Conservation (phyloP, 106 monocot species). For the Allium cepa region DNA sequence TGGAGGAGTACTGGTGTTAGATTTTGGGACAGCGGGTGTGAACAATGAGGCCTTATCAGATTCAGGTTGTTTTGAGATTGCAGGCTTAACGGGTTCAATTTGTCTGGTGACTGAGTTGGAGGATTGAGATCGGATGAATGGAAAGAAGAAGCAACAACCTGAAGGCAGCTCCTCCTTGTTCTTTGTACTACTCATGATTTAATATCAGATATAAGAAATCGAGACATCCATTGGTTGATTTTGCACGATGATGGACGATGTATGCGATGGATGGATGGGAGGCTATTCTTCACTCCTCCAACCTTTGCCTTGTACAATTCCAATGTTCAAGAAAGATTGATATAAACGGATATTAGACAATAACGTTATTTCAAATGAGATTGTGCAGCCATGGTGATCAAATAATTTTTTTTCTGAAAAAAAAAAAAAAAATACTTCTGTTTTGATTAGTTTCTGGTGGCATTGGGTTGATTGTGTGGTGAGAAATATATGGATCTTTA, state of each 20-base stretch:
- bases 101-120: background rate
- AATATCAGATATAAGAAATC: background rate
- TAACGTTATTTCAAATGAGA: background rate
- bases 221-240: no score
- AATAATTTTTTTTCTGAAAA: background rate
- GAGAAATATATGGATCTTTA: slow-evolving; percentile 6
- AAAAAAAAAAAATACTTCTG: no score
- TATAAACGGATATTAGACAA: no score
- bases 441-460: background rate
- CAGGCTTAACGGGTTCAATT: background rate
- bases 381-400: background rate
- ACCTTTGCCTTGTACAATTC: background rate
- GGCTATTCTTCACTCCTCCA: slow-evolving; percentile 2
- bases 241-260: background rate
- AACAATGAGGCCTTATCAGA: background rate
- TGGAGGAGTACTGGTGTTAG: background rate
- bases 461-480: background rate
- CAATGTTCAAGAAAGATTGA: background rate
- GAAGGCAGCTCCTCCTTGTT: background rate
- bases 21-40: background rate
- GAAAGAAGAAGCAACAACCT: background rate
- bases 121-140: background rate
- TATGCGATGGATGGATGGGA: background rate
- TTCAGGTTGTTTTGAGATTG: background rate
- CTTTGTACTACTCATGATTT: background rate